phyloP scores from a whole-genome alignment of 441 rosid genomes.

The Syzygium syzygioides region DNA sequence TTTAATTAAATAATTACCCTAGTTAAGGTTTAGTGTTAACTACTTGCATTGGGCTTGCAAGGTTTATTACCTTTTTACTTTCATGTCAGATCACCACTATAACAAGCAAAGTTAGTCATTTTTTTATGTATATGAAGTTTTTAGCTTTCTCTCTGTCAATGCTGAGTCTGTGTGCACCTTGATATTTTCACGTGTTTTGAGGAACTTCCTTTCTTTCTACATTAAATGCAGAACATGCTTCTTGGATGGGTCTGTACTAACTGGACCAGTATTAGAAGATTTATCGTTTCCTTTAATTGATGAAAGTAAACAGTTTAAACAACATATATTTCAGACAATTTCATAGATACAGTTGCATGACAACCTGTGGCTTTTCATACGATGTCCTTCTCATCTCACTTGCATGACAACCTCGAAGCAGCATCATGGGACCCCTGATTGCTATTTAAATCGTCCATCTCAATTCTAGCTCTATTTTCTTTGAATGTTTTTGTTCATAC shows the following conservation, averaged over 20 bases:
- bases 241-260: background rate
- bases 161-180: background rate
- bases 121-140: background rate
- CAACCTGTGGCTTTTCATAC: background rate
- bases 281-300: background rate
- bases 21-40: background rate
- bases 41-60: background rate
- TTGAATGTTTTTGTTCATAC: background rate
- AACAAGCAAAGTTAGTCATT: background rate
- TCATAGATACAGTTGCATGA: background rate
- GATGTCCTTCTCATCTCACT: background rate
- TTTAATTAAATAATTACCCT: background rate
- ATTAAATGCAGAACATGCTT: background rate
- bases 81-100: background rate
- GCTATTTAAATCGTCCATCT: background rate
- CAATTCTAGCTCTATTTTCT: background rate
- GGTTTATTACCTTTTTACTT: background rate
- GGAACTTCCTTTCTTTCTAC: background rate
- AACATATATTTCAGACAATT: background rate
- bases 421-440: background rate
- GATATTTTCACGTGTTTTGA: background rate
- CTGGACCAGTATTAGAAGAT: background rate
- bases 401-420: background rate
- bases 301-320: background rate
- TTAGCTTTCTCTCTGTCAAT: background rate